A percentile compares a stretch with the other conserved stretches of the same genome.
phyloP scores from a whole-genome alignment of 2,329 filamentous ascomycete genomes.

The Ceratocystiopsis minuta region DNA sequence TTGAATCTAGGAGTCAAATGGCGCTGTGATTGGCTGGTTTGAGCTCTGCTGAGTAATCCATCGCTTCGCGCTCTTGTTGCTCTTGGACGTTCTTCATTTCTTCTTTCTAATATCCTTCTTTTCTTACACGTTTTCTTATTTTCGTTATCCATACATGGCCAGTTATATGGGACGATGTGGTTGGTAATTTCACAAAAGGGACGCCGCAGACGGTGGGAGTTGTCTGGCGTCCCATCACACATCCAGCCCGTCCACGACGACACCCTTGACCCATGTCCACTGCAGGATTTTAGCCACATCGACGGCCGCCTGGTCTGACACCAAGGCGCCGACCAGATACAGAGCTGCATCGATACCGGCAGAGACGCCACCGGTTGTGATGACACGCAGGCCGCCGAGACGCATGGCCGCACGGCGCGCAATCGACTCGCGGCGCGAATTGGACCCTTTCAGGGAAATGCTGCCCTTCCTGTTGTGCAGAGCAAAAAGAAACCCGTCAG shows the following conservation, averaged over 20 bases:
- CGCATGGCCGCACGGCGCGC: conserved; percentile 60
- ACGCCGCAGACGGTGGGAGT: background rate
- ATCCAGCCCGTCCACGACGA: conserved; percentile 70
- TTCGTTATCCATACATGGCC: too few species aligned
- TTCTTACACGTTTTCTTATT: background rate
- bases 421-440: conserved; percentile 61
- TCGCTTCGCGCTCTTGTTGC: too few species aligned
- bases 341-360: conserved; percentile 68
- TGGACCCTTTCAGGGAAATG: conserved; percentile 61
- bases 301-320: conserved; percentile 56
- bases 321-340: conserved; percentile 71
- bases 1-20: too few species aligned
- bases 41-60: too few species aligned
- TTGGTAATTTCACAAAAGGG: background rate
- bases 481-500: too few species aligned
- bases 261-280: conserved; percentile 72
- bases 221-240: conserved; percentile 31
- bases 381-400: conserved; percentile 50
- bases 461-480: conserved; percentile 49
- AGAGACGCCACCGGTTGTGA: conserved; percentile 63
- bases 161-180: too few species aligned
- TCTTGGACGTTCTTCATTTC: background rate
- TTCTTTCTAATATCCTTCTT: conserved; percentile 1
- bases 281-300: conserved; percentile 62
- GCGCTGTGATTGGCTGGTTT: too few species aligned